These are phyloP conservation scores for Cystobasidium pallidum DNA, from an alignment of 1,284 basidiomycete species.

Conservation along the genomic window DNA sequence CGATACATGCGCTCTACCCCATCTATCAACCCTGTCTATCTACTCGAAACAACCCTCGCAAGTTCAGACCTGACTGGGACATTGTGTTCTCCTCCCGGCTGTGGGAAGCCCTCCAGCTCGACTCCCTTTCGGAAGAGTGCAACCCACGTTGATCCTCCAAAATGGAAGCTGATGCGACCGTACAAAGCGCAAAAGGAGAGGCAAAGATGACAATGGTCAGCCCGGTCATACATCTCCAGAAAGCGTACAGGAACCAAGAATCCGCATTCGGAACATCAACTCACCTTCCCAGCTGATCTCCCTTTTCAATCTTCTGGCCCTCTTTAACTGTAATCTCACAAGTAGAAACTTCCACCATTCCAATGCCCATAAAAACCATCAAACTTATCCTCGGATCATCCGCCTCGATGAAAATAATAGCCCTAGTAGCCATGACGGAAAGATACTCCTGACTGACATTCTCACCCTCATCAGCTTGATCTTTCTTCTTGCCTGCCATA, in stretches of 20 bases:
- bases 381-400: conserved; percentile 62
- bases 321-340: conserved; percentile 58
- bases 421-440: conserved; percentile 60
- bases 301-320: conserved; percentile 44
- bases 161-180: conserved; percentile 44
- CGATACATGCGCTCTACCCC: too few relatives aligned
- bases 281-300: conserved; percentile 42
- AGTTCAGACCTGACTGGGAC: conserved; percentile 35
- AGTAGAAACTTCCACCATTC: conserved; percentile 66
- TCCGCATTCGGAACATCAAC: too few relatives aligned
- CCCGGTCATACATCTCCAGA: too few relatives aligned
- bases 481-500: conserved; percentile 49
- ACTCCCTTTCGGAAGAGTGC: conserved; percentile 44
- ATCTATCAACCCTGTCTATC: too few relatives aligned
- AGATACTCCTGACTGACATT: conserved; percentile 57
- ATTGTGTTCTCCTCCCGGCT: conserved; percentile 38
- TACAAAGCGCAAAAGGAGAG: not conserved
- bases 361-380: conserved; percentile 63
- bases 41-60: not conserved
- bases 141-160: conserved; percentile 43
- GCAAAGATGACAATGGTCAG: not conserved
- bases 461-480: conserved; percentile 53
- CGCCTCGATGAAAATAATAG: conserved; percentile 63
- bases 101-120: conserved; percentile 41
- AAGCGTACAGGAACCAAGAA: too few relatives aligned